Evolutionary conservation across 163 green algal species (phyloP).

Genomic region (Smithsoniella earleae): DNA sequence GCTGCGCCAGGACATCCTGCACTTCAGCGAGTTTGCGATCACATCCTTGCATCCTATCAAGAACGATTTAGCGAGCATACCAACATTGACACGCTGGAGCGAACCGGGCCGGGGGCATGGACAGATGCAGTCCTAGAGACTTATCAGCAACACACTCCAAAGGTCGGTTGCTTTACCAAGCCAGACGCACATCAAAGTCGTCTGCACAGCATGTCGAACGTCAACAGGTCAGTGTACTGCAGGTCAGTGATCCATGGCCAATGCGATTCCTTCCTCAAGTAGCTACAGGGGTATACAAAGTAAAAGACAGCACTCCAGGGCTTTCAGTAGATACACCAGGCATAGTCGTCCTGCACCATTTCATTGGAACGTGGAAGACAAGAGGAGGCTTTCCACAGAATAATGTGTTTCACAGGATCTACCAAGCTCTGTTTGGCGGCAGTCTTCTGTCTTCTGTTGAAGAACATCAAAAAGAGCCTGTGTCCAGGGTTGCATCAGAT

Average conservation of each 20-base stretch:
- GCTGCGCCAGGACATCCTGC: constrained; percentile 71
- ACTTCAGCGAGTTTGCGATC: constrained; percentile 62
- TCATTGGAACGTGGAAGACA: constrained; percentile 63
- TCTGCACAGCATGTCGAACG: no score
- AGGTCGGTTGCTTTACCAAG: not conserved
- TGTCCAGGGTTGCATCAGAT: not conserved
- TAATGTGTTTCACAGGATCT: constrained; percentile 30
- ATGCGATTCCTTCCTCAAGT: constrained; percentile 71
- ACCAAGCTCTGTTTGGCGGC: not conserved
- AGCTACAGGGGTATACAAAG: constrained; percentile 34
- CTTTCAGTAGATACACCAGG: constrained; percentile 44
- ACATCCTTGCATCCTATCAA: constrained; percentile 49
- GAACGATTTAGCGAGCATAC: constrained; percentile 49
- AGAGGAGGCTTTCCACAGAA: constrained; percentile 40
- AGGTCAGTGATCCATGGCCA: constrained; percentile 40
- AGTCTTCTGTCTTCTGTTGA: not conserved
- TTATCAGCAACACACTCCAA: not conserved
- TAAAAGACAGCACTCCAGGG: constrained; percentile 30
- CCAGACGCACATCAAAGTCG: no score
- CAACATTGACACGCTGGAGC: constrained; percentile 69
- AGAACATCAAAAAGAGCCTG: not conserved
- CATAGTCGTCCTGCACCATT: constrained; percentile 70
- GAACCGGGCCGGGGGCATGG: constrained; percentile 68
- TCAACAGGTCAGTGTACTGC: not conserved
- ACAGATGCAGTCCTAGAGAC: constrained; percentile 66